These are phyloP conservation scores for Claviceps spartinae DNA, from an alignment of 2,329 filamentous ascomycete genomes.

Conservation along the genomic window DNA sequence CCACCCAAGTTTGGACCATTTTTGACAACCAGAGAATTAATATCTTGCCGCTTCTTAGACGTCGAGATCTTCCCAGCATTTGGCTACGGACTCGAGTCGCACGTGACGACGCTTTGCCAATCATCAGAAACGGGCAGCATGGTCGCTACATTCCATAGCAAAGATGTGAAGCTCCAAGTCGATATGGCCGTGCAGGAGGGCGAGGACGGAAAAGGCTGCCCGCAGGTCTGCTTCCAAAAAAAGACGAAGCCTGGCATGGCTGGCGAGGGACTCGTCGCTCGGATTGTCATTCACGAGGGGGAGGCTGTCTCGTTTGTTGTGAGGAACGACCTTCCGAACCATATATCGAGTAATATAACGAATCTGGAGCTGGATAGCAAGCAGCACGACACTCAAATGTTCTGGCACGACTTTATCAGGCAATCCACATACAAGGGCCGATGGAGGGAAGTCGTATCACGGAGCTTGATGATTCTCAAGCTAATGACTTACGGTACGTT, in stretches of 20 bases:
- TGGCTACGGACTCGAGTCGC: conserved; percentile 51
- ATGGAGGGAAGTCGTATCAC: conserved; percentile 57
- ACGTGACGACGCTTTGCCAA: conserved; percentile 43
- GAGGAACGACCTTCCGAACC: conserved; percentile 44
- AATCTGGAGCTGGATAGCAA: conserved; percentile 43
- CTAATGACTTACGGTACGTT: conserved; percentile 49
- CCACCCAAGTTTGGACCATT: background rate
- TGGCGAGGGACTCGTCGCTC: conserved; percentile 49
- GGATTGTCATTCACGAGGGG: conserved; percentile 47
- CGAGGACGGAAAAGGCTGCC: conserved; percentile 27
- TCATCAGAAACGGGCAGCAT: conserved; percentile 34
- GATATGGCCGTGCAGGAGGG: conserved; percentile 52
- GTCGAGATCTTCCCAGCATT: conserved; percentile 62
- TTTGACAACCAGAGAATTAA: background rate
- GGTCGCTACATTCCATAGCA: conserved; percentile 48
- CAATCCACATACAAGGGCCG: conserved; percentile 58
- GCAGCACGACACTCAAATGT: conserved; percentile 56
- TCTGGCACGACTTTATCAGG: conserved; percentile 61
- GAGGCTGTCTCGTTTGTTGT: conserved; percentile 58
- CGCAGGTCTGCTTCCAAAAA: conserved; percentile 41
- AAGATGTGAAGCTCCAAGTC: conserved; percentile 47
- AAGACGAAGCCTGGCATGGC: conserved; percentile 36
- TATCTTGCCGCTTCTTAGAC: conserved; percentile 22
- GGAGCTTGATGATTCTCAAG: conserved; percentile 63
- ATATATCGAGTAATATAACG: conserved; percentile 45